Base-by-base conservation (phyloP, 805 yeast genomes). In the Jamesozyma hellenica region DNA sequence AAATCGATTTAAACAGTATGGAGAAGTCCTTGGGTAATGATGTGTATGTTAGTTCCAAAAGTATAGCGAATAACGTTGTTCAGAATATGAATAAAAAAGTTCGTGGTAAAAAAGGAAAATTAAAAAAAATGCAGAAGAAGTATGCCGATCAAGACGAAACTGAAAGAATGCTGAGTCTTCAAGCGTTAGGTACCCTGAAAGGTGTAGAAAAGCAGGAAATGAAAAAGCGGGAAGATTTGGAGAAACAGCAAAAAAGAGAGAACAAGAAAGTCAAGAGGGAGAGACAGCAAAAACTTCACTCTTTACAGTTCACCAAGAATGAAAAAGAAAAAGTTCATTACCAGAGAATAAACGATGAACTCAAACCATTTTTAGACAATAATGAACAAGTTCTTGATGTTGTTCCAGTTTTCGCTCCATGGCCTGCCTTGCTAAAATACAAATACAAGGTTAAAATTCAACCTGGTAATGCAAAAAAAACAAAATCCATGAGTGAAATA, bases 111-210 rank as follows among this genome's bases (percentile, higher is more conserved):
- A 85, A 81, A 53, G 81, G 82, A 30, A 87, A 87, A 55, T 53
- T 82, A 60, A 85, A 82, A 67, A 87, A 84, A 54, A 82, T 86
- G 41, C 80, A 80, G 31, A 70, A 74, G 44, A 90, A 88, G 54
- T 90, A 90, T 53, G 85, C 79, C 3, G 87, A 82, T 43, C 97
- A 90, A 61, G 97, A 90, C 56, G 96, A 85, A 38, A 92, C 83
- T 41, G 97, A 90, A 51, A 72, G 87, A 41, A 52, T 62, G 34
- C 51, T 80, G 41, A 71, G 94, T 47, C 77, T 90, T 82, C 77
- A 81, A 42, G 83, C 82, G 2, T 63, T 90, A 32, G 97, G 97
- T 4, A 83, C 95, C 0, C 65, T 84, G 53, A 86, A 85, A 50
- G 72, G 76, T 23, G 51, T 66, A 3, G 67, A 66, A 28, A 58